These are phyloP conservation scores for Euryodendron excelsum DNA, from an alignment of 148 eudicot species.

Conservation along the genomic window DNA sequence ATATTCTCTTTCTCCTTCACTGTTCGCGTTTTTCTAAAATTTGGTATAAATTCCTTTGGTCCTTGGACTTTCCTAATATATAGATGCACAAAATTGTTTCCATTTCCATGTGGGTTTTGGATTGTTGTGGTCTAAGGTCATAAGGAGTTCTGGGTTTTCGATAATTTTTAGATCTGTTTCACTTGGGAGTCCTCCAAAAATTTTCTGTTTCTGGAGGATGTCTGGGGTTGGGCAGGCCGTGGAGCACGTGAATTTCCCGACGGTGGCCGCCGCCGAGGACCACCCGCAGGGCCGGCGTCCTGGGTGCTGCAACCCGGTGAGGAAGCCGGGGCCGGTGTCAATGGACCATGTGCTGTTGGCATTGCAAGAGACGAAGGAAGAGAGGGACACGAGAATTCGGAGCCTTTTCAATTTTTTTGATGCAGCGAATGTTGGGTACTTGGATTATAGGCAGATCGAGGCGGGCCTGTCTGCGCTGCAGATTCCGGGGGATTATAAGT, in stretches of 20 bases:
- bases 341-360: slow-evolving; percentile 86
- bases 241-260: slow-evolving; percentile 22
- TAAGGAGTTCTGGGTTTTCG: neutral
- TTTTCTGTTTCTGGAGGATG: slow-evolving; percentile 4
- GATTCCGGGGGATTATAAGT: slow-evolving; percentile 88
- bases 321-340: slow-evolving; percentile 62
- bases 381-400: slow-evolving; percentile 67
- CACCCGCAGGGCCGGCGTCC: slow-evolving; percentile 14
- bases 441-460: slow-evolving; percentile 70
- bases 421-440: slow-evolving; percentile 51
- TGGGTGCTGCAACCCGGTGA: slow-evolving; percentile 67
- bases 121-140: neutral
- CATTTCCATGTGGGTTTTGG: slow-evolving; percentile 4
- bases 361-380: slow-evolving; percentile 76
- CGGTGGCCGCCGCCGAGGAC: slow-evolving; percentile 14
- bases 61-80: neutral
- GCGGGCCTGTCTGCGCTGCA: slow-evolving; percentile 70
- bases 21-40: slow-evolving; percentile 3
- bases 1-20: slow-evolving; percentile 2
- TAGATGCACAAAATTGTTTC: neutral
- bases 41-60: neutral
- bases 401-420: slow-evolving; percentile 74
- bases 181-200: neutral
- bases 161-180: slow-evolving; percentile 13
- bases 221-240: slow-evolving; percentile 14